Percentiles rank a stretch among this genome's conserved stretches.
phyloP scores from a whole-genome alignment of 371 early-diverging fungal species.

The Syncephalastrum racemosum region DNA sequence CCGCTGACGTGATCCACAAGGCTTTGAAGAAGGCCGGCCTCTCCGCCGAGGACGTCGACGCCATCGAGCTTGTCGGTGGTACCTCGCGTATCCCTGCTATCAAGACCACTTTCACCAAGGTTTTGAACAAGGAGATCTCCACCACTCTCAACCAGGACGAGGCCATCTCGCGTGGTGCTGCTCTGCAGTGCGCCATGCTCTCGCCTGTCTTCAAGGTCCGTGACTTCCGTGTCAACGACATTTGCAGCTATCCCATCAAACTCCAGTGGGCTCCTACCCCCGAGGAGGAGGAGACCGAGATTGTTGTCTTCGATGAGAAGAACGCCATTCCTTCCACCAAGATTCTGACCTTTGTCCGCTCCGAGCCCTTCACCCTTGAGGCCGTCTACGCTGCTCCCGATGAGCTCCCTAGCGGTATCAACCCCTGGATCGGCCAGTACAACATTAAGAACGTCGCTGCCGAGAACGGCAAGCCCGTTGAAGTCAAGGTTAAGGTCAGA shows the following conservation, averaged over 20 bases:
- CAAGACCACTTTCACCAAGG: constrained; percentile 82
- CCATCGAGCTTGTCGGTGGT: constrained; percentile 94
- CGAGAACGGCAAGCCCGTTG: constrained; percentile 56
- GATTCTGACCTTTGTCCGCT: constrained; percentile 80
- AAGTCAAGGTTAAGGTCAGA: constrained; percentile 91
- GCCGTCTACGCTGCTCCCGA: constrained; percentile 75
- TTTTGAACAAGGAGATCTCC: constrained; percentile 84
- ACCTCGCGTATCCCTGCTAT: constrained; percentile 93
- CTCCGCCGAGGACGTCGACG: constrained; percentile 81
- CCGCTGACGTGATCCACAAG: constrained; percentile 71
- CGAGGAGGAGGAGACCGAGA: constrained; percentile 72
- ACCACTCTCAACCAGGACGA: constrained; percentile 98
- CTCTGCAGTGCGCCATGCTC: constrained; percentile 95
- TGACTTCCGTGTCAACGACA: constrained; percentile 91
- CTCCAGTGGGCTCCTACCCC: constrained; percentile 72
- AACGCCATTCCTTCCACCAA: constrained; percentile 86
- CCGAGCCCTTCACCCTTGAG: constrained; percentile 78
- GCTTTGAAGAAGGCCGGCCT: constrained; percentile 83
- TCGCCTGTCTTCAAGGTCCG: constrained; percentile 98
- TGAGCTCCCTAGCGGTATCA: constrained; percentile 67
- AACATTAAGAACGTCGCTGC: constrained; percentile 58
- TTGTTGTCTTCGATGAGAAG: constrained; percentile 66
- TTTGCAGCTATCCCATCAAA: constrained; percentile 66
- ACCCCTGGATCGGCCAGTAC: constrained; percentile 73
- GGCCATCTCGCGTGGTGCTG: constrained; percentile 95